Conservation (phyloP, 371 early-diverging fungal genomes). For the Apophysomyces variabilis region DNA sequence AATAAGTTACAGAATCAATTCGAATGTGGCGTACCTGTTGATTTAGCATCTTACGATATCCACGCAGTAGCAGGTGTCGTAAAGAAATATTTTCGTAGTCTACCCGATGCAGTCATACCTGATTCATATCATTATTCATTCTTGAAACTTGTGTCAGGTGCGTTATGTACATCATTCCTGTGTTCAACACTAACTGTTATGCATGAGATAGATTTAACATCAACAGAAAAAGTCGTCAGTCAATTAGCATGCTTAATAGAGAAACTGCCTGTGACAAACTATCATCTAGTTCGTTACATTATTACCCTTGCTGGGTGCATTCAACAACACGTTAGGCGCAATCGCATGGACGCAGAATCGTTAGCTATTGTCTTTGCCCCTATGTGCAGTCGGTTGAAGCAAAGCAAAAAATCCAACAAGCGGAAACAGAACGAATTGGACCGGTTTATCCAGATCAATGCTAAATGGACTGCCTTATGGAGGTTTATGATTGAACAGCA, state of each 20-base stretch:
- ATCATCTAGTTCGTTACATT: conserved; percentile 42
- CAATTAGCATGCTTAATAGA: conserved; percentile 26
- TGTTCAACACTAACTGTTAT: background rate
- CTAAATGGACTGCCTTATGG: conserved; percentile 50
- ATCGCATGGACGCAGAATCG: conserved; percentile 51
- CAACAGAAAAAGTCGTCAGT: background rate
- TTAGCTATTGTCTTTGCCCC: conserved; percentile 52
- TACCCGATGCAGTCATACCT: conserved; percentile 53
- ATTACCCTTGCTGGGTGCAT: conserved; percentile 30
- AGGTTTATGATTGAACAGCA: conserved; percentile 46
- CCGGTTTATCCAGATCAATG: conserved; percentile 33
- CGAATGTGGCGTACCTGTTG: conserved; percentile 35
- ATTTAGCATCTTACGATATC: conserved; percentile 39
- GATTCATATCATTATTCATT: conserved; percentile 36
- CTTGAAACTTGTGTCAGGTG: conserved; percentile 7
- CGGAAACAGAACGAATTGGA: conserved; percentile 17
- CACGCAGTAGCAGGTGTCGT: conserved; percentile 50
- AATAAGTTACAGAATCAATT: conserved; percentile 33
- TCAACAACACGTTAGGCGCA: conserved; percentile 28
- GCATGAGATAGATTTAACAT: background rate
- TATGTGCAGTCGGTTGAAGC: conserved; percentile 47
- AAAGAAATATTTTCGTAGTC: conserved; percentile 46
- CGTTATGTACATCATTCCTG: background rate
- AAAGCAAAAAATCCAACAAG: conserved; percentile 22
- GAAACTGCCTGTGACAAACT: conserved; percentile 38